These are phyloP conservation scores for Achaetomium macrosporum DNA, from an alignment of 2,329 filamentous ascomycete genomes.

Conservation along the genomic window DNA sequence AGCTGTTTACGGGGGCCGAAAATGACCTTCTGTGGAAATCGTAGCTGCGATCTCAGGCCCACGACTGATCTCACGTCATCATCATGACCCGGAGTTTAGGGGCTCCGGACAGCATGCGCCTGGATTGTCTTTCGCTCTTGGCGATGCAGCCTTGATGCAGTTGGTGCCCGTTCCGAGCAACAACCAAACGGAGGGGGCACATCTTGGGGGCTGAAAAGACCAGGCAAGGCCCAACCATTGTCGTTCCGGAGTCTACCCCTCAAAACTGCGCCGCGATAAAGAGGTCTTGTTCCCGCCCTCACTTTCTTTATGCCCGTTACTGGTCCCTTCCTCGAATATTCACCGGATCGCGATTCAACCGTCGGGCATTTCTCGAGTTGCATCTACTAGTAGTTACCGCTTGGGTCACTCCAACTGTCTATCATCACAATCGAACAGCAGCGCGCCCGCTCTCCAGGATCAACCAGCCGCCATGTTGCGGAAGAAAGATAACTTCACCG, in stretches of 20 bases:
- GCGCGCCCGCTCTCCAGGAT: background rate
- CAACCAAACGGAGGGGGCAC: background rate
- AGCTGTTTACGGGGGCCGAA: too few relatives aligned
- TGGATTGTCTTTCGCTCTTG: constrained; percentile 8
- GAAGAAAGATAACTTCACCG: constrained; percentile 61
- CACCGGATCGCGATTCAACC: background rate
- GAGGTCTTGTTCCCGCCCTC: background rate
- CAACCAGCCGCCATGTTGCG: constrained; percentile 40
- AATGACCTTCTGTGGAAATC: too few relatives aligned
- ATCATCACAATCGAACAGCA: background rate
- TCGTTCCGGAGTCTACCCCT: background rate
- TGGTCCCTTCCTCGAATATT: background rate
- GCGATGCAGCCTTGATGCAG: constrained; percentile 2
- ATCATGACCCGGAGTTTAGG: too few relatives aligned
- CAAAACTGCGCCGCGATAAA: constrained; percentile 7
- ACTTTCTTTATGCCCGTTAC: constrained; percentile 6
- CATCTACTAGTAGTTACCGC: too few relatives aligned
- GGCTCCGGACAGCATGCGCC: too few relatives aligned
- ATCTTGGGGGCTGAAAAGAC: too few relatives aligned
- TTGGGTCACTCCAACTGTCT: too few relatives aligned
- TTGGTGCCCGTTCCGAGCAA: constrained; percentile 4
- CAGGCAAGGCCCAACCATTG: too few relatives aligned
- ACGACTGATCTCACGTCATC: constrained; percentile 20
- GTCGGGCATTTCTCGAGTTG: background rate
- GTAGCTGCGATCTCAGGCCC: too few relatives aligned